phyloP scores from a whole-genome alignment of 805 yeast genomes.

The Wickerhamomyces strasburgensis region DNA sequence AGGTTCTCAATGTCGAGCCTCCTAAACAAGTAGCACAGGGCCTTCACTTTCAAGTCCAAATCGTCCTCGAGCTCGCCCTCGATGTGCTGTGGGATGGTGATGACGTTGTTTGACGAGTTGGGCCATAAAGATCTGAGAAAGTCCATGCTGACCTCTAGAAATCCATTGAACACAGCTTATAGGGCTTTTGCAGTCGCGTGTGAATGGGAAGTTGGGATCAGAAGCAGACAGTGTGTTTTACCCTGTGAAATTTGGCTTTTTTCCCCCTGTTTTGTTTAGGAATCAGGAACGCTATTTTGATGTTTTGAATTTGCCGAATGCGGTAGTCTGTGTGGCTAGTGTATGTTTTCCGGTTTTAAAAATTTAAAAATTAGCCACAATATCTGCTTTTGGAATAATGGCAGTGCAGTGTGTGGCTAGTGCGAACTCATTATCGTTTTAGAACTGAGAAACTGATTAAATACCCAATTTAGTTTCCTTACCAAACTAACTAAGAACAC shows the following conservation, averaged over 20 bases:
- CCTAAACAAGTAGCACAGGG: slow-evolving; percentile 53
- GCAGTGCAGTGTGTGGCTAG: not conserved
- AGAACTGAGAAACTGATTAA: not conserved
- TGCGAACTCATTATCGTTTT: not conserved
- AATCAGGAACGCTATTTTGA: too few relatives aligned
- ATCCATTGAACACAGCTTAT: too few relatives aligned
- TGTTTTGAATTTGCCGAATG: slow-evolving; percentile 3
- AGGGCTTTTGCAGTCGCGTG: too few relatives aligned
- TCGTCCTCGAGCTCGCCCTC: slow-evolving; percentile 49
- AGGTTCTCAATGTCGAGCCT: slow-evolving; percentile 41
- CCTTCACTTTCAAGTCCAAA: slow-evolving; percentile 55
- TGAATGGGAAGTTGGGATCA: too few relatives aligned
- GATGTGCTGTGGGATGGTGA: slow-evolving; percentile 44
- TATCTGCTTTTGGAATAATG: not conserved
- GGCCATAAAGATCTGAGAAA: slow-evolving; percentile 30
- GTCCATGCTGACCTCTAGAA: too few relatives aligned
- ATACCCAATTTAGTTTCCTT: too few relatives aligned
- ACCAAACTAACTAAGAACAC: too few relatives aligned
- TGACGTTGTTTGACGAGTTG: slow-evolving; percentile 26
- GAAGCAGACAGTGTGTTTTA: not conserved
- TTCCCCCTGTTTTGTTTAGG: too few relatives aligned
- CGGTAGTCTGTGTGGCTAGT: slow-evolving; percentile 3
- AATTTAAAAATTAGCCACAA: not conserved
- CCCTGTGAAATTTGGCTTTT: not conserved
- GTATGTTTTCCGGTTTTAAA: too few relatives aligned